Base-by-base conservation (phyloP, 257 asterid species). In the Nicotiana obtusifolia region DNA sequence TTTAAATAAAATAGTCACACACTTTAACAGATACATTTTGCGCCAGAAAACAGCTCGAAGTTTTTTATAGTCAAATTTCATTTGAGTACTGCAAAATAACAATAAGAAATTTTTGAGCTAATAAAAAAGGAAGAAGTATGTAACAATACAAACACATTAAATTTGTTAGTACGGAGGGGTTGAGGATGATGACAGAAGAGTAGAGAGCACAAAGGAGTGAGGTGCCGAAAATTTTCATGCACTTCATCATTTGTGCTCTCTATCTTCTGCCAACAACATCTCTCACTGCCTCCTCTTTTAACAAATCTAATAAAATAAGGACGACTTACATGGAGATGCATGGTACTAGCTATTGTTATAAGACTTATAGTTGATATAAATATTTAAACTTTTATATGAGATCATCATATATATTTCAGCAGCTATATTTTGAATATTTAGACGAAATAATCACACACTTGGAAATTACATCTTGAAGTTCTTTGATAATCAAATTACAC, bases 201-300 rank as follows among this genome's bases (percentile, higher is more conserved):
- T 89, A 90, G 91, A 85, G 93, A 90, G 97, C 86, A 92, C 95
- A 89, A 90, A 93, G 64, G 91, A 89, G 80, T 66, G 89, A 88
- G 84, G 80, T 89, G 92, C 93, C 81, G 11, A 41, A 2, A 71
- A 6, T 41, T 41, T 69, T 44, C 59, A 69, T 41, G 77, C 33
- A 69, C 56, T 69, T 11, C 11, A 64, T 60, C 30, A 60, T 60
- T 3, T 60, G 30, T 60, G 30, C 15, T 60, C 62, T 56, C 65
- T 60, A 3, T 20, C 30, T 60, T 60, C 15, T 60, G 16, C 20
- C 65, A 60, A 60, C 62, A 56, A 19, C 30, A 60, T 20, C 65
- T 8, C 5, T 10, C 14, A 20, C 2, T 3, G 14, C 30, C 22
- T 56, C 15, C 15, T n/a, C 15, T 60, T 60, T 20, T 8, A 8